A percentile compares a stretch with the other conserved stretches of the same genome.
phyloP scores from a whole-genome alignment of 257 asterid genomes.

The Thymus quinquecostatus region DNA sequence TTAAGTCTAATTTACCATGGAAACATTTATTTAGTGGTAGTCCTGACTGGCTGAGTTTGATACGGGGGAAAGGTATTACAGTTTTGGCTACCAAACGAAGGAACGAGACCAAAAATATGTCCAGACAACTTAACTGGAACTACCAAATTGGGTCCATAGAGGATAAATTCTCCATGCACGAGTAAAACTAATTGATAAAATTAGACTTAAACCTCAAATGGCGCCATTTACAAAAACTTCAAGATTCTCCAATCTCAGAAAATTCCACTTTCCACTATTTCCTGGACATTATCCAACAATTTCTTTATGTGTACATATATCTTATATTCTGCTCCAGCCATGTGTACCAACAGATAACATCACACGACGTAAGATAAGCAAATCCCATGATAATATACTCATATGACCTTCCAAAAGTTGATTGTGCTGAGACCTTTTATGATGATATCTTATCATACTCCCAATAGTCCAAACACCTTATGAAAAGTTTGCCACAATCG shows the following conservation, averaged over 20 bases:
- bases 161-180: background rate
- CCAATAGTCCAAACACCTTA: background rate
- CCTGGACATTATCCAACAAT: background rate
- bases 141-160: background rate
- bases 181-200: background rate
- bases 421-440: background rate
- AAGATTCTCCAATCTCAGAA: background rate
- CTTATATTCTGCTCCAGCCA: constrained; percentile 3
- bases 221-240: background rate
- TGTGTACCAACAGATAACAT: background rate
- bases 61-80: background rate
- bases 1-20: background rate
- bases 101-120: background rate
- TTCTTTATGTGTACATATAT: too few relatives aligned
- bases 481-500: background rate
- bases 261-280: background rate
- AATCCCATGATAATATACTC: background rate
- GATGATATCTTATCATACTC: background rate
- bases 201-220: background rate
- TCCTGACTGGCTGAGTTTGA: background rate
- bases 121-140: background rate
- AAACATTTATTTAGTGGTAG: background rate
- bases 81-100: background rate
- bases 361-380: background rate
- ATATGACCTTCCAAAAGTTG: background rate